Conservation (phyloP, 2,329 filamentous ascomycete species). For the Mollisiaceae sp. region DNA sequence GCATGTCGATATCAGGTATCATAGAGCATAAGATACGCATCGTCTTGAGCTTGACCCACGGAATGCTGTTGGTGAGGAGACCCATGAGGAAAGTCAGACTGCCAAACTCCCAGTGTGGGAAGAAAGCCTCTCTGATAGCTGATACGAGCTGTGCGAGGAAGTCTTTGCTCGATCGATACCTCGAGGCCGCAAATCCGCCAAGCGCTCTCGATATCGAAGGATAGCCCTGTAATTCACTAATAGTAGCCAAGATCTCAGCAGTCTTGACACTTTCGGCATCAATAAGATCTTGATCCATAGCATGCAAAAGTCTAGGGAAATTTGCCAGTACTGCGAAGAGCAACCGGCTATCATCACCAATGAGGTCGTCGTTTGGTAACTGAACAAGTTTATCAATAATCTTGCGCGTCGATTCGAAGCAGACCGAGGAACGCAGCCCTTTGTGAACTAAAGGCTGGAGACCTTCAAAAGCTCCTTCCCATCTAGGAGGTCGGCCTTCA, state of each 20-base stretch:
- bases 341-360: conserved; percentile 81
- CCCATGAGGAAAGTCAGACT: conserved; percentile 91
- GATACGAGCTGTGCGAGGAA: conserved; percentile 77
- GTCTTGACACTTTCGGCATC: conserved; percentile 63
- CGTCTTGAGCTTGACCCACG: conserved; percentile 91
- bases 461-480: conserved; percentile 89
- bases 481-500: conserved; percentile 80
- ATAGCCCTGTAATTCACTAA: conserved; percentile 75
- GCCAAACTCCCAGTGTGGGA: conserved; percentile 81
- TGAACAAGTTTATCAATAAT: conserved; percentile 79
- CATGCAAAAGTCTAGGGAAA: conserved; percentile 81
- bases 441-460: conserved; percentile 88
- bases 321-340: conserved; percentile 92
- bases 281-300: conserved; percentile 69
- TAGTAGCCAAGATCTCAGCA: conserved; percentile 71
- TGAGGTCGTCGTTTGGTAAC: conserved; percentile 77
- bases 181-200: conserved; percentile 69
- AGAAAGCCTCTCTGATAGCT: conserved; percentile 77
- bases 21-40: conserved; percentile 88
- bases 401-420: conserved; percentile 76
- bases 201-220: conserved; percentile 71
- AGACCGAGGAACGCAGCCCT: conserved; percentile 84
- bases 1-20: conserved; percentile 92
- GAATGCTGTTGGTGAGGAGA: conserved; percentile 82
- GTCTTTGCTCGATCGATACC: conserved; percentile 72